A percentile compares a stretch with the other conserved stretches of the same genome.
Conservation (phyloP, 2,329 filamentous ascomycete genomes). For the Neonectria punicea region DNA sequence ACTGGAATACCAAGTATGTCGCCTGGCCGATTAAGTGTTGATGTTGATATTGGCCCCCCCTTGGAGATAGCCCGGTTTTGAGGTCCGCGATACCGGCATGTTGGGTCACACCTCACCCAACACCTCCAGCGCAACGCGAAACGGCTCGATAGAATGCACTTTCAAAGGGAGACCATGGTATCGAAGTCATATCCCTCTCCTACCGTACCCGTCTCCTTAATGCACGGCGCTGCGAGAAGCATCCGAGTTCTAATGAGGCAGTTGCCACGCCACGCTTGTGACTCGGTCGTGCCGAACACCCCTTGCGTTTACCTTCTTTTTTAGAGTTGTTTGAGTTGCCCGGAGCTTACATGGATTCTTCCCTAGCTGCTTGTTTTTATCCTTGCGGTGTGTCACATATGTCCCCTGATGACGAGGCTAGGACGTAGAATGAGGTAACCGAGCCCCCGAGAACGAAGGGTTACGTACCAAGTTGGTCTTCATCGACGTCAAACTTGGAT, state of each 20-base stretch:
- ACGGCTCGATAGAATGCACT: too few species aligned
- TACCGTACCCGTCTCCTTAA: background rate
- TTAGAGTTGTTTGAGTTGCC: background rate
- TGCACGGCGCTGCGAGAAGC: background rate
- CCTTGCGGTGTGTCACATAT: background rate
- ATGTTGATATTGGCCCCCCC: background rate
- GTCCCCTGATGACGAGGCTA: background rate
- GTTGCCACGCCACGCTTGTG: background rate
- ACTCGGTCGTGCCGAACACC: background rate
- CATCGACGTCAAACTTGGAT: background rate
- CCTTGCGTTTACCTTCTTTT: background rate
- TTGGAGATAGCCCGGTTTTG: background rate
- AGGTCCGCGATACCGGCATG: background rate
- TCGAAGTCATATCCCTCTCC: background rate
- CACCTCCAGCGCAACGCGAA: background rate
- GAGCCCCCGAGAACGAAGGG: background rate
- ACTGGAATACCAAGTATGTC: background rate
- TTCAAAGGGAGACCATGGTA: background rate
- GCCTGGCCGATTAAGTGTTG: background rate
- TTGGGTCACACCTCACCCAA: background rate
- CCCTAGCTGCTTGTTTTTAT: background rate
- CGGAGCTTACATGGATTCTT: background rate
- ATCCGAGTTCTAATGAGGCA: background rate
- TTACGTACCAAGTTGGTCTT: background rate
- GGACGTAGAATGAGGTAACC: background rate